Conservation (phyloP, 148 eudicot genomes). For the Chenopodium formosanum region DNA sequence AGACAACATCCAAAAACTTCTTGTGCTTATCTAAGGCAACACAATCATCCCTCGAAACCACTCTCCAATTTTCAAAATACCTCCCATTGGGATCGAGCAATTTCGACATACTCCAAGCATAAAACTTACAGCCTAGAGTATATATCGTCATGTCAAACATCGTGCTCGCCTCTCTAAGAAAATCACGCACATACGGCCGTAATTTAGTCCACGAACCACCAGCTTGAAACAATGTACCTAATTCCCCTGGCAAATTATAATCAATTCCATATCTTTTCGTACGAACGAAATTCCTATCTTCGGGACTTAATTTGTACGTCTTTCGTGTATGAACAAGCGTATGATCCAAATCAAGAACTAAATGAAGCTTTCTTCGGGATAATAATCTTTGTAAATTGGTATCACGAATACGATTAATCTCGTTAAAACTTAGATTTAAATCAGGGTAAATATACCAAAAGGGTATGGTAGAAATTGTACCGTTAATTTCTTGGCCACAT, state of each 20-base stretch:
- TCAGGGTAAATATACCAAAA: constrained; percentile 23
- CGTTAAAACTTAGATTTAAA: background rate
- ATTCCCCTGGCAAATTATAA: background rate
- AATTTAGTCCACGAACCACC: constrained; percentile 25
- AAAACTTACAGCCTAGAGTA: constrained; percentile 17
- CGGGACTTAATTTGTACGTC: constrained; percentile 16
- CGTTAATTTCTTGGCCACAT: background rate
- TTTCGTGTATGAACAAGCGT: constrained; percentile 27
- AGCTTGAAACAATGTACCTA: background rate
- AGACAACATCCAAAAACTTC: constrained; percentile 22
- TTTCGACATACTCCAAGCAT: constrained; percentile 4
- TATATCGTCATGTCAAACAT: constrained; percentile 28
- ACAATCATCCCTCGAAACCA: constrained; percentile 26
- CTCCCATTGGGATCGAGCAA: constrained; percentile 24
- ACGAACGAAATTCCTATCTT: constrained; percentile 19
- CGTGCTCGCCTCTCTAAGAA: constrained; percentile 14
- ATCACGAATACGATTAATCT: constrained; percentile 16
- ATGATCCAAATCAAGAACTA: constrained; percentile 31
- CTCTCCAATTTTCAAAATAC: constrained; percentile 26
- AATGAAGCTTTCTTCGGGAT: constrained; percentile 21
- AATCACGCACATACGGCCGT: constrained; percentile 18
- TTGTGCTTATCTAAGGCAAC: constrained; percentile 22
- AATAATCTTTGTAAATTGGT: constrained; percentile 5
- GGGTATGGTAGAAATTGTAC: constrained; percentile 13
- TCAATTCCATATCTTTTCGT: constrained; percentile 11